phyloP scores from a whole-genome alignment of 345 rosid species.

The Eucalyptus camaldulensis region DNA sequence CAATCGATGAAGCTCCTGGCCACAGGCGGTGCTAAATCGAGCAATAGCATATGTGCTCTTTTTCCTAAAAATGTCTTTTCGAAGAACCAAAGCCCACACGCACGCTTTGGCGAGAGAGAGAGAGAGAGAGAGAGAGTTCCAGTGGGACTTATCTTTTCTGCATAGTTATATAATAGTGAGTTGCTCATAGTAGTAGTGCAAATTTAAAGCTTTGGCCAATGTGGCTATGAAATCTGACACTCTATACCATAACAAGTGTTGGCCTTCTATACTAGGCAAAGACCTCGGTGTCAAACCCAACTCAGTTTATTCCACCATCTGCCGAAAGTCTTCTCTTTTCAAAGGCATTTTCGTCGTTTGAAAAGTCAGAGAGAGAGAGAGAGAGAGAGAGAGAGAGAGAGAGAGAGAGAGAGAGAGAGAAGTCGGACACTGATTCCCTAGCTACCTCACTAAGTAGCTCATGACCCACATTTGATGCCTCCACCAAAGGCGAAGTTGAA shows the following conservation, averaged over 20 bases:
- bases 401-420: neutral
- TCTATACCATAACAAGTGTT: neutral
- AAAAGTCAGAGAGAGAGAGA: neutral
- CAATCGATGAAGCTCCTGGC: neutral
- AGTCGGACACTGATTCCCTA: neutral
- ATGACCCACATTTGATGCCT: neutral
- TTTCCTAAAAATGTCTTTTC: constrained; percentile 8
- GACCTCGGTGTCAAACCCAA: neutral
- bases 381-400: neutral
- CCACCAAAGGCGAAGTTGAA: neutral
- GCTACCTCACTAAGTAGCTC: neutral
- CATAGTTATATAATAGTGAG: neutral
- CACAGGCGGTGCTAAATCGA: neutral
- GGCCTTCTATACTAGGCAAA: neutral
- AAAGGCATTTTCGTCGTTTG: neutral
- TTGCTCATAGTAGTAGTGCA: neutral
- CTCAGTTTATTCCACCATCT: constrained; percentile 6
- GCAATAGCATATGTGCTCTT: neutral
- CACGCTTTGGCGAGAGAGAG: neutral
- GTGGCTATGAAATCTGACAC: neutral
- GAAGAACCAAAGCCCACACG: neutral
- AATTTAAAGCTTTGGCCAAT: neutral
- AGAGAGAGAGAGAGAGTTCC: neutral
- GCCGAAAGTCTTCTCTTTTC: constrained; percentile 14
- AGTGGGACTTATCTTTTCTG: constrained; percentile 1